Evolutionary conservation across 345 rosid species (phyloP), one percentile per base, ranked within the genome.

Genomic region (Physaria fendleri): DNA sequence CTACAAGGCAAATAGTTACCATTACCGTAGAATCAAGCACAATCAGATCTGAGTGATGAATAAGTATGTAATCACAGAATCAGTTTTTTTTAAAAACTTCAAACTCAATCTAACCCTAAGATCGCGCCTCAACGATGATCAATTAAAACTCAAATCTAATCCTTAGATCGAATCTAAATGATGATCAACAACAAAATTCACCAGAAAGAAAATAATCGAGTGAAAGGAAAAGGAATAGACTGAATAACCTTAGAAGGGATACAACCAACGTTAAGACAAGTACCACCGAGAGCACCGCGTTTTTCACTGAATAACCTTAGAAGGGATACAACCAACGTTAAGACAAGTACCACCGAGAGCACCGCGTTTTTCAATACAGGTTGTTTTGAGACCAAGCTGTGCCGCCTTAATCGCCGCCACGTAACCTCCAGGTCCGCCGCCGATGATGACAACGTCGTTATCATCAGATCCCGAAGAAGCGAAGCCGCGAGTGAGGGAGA

Each of bases 381-480:
- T 85, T 7, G 96, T 94, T 72, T 94, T 94, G 66, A 90, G 95
- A 10, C 99, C 99, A 0, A 90, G 80, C 84, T 94, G 99, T 0
- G 96, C 87, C 7, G 99, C 99, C 72, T 94, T 94, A 68, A 94
- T 94, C 71, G 99, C 99, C 20, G 99, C 99, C 28, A 90, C 99
- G 53, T 94, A 94, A 11, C 99, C 99, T 4, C 99, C 99, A 35
- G 99, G 99, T 5, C 99, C 99, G 4, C 99, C 97, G 29, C 99
- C 97, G 75, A 94, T 75, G 56, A 94, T 71, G 20, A 94, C 95
- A 38, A 94, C 99, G 55, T 94, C 99, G 76, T 85, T 87, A 9
- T 94, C 99, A 2, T 87, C 97, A 62, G 97, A 89, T 78, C 85
- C 97, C 13, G 84, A 54, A 9, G 81, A 78, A 33, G 97, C 84